phyloP scores from a whole-genome alignment of 768 basidiomycete species.

The Termitomyces titanicus region DNA sequence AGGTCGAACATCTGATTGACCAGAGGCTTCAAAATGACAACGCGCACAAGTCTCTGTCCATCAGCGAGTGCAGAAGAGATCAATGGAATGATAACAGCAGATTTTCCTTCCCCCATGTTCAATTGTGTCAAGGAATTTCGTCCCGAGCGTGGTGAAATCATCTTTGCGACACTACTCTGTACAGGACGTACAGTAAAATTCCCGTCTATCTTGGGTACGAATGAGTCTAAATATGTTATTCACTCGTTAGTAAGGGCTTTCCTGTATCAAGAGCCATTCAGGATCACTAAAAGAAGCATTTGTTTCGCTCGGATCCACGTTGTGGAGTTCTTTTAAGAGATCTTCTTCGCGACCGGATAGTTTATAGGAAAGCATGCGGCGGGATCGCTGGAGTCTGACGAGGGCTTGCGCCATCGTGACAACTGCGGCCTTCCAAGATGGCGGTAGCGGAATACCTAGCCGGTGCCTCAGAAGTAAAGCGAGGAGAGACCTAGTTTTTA shows the following conservation, averaged over 20 bases:
- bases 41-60: conserved; percentile 38
- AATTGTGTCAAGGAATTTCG: conserved; percentile 42
- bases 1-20: conserved; percentile 45
- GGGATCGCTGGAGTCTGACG: conserved; percentile 26
- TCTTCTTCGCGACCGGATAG: conserved; percentile 23
- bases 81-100: conserved; percentile 49
- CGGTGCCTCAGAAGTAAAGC: conserved; percentile 24
- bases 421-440: conserved; percentile 28
- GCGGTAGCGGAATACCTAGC: conserved; percentile 6
- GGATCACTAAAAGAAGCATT: conserved; percentile 19
- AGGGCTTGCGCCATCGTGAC: conserved; percentile 23
- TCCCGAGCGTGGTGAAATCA: conserved; percentile 37
- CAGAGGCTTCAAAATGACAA: conserved; percentile 49
- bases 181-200: conserved; percentile 36
- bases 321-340: conserved; percentile 24
- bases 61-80: conserved; percentile 36
- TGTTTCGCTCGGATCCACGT: conserved; percentile 6
- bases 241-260: conserved; percentile 7
- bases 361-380: neutral
- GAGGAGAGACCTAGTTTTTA: conserved; percentile 28
- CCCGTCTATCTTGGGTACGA: conserved; percentile 1
- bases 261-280: conserved; percentile 46
- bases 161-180: conserved; percentile 42
- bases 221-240: neutral
- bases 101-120: conserved; percentile 60